Evolutionary conservation across 768 basidiomycete genomes (phyloP).

Genomic region (Suillus occidentalis): DNA sequence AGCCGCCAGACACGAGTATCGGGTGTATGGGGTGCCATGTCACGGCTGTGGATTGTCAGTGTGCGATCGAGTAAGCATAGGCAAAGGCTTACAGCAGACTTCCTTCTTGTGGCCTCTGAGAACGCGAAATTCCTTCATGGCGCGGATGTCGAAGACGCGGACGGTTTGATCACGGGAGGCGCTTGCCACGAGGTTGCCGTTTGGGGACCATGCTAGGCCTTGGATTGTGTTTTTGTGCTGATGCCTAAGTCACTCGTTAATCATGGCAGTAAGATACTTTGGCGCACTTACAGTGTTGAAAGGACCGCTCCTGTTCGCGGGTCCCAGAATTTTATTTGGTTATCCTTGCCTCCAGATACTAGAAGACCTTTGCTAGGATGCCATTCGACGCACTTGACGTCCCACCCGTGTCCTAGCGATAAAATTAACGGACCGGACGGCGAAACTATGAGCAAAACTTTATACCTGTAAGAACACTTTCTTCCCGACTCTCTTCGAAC

Average conservation of each 20-base stretch:
- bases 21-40: slow-evolving; percentile 97
- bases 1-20: slow-evolving; percentile 89
- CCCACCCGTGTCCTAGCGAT: slow-evolving; percentile 93
- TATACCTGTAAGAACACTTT: slow-evolving; percentile 80
- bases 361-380: slow-evolving; percentile 96
- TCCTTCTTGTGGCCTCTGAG: slow-evolving; percentile 98
- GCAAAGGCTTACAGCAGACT: slow-evolving; percentile 77
- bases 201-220: slow-evolving; percentile 89
- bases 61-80: neutral
- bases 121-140: slow-evolving; percentile 92
- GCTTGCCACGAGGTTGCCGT: slow-evolving; percentile 91
- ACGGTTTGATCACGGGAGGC: slow-evolving; percentile 94
- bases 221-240: slow-evolving; percentile 98
- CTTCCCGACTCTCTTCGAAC: slow-evolving; percentile 88
- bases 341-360: slow-evolving; percentile 95
- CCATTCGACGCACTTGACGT: slow-evolving; percentile 98
- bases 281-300: slow-evolving; percentile 73
- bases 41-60: slow-evolving; percentile 53
- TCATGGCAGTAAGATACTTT: neutral
- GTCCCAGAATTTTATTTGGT: slow-evolving; percentile 99
- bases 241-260: slow-evolving; percentile 51
- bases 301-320: slow-evolving; percentile 89
- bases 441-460: no score
- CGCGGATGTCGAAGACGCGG: slow-evolving; percentile 95
- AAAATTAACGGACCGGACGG: slow-evolving; percentile 14